Base-by-base conservation (phyloP, 768 basidiomycete genomes). In the Suillus subluteus region DNA sequence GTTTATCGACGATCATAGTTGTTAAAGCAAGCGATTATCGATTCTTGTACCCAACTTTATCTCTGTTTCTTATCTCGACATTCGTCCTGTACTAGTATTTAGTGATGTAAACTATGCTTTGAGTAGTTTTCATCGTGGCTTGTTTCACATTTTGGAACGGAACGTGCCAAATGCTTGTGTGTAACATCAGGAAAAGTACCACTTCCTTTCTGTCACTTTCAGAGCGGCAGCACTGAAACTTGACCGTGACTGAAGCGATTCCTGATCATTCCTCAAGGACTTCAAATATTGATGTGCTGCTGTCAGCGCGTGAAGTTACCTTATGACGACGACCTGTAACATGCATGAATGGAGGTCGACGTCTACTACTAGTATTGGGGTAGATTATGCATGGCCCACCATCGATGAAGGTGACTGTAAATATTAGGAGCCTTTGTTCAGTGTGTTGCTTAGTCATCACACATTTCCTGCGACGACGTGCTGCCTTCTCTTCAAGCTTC, bases 1-100 rank as follows among this genome's bases (percentile, higher is more conserved):
- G 70, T 43, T 68, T 63, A 52, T 64, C 18, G 63, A 64, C 12
- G 63, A 64, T 8, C 12, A 21, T 18, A n/a, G 3, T 64, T 64
- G 63, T 59, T 64, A 13, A 64, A 40, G 56, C 32, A 37, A 37
- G 12, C 15, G 32, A 35, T 35, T 35, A 35, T 35, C 35, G 35
- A 40, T 54, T 37, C 37, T 58, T 6, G 12, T 61, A 59, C 12
- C 6, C 18, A 23, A 7, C 26, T 35, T 37, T n/a, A 37, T 48
- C 38, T 61, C 43, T 23, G n/a, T 15, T 38, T 23, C 52, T 58
- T 56, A 16, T 35, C 52, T 21, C 16, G 18, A 26, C 0, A 58
- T 58, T 38, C 26, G 1, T n/a, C n/a, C n/a, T 63, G 38, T 61
- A 63, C 6, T 30, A 26, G 26, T 26, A 56, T 37, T 35, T 48